Evolutionary conservation across 257 asterid genomes (phyloP).

Genomic region (Prunella vulgaris): DNA sequence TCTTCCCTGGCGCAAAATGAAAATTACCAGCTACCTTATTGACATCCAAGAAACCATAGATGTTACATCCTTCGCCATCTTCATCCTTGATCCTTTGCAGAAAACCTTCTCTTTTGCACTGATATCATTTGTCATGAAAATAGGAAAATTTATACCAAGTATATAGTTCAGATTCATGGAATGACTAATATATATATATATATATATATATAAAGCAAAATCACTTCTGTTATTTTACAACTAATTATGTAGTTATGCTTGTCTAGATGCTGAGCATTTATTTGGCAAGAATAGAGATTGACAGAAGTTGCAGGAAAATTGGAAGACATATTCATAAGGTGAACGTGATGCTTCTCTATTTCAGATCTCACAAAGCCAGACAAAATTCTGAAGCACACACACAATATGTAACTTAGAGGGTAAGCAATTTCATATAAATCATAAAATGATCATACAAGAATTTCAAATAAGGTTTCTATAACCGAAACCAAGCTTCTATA

Average conservation of each 20-base stretch:
- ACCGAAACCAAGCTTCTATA: too few species aligned
- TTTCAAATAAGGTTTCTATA: neutral
- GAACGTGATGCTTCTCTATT: neutral
- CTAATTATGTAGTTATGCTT: neutral
- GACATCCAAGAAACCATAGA: constrained; percentile 90
- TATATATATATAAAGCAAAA: neutral
- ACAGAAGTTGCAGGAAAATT: constrained; percentile 3
- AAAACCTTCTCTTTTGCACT: constrained; percentile 99
- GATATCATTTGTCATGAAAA: constrained; percentile 10
- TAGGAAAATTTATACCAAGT: constrained; percentile 12
- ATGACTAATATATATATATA: neutral
- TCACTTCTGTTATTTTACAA: neutral
- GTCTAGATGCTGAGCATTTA: constrained; percentile 4
- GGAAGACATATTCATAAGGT: neutral
- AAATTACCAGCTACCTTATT: constrained; percentile 96
- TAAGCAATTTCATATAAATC: neutral
- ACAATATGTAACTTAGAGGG: neutral
- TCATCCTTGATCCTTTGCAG: constrained; percentile 88
- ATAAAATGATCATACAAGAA: neutral
- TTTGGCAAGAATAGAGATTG: neutral
- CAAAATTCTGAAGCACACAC: neutral
- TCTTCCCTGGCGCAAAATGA: constrained; percentile 99
- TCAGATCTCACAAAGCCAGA: neutral
- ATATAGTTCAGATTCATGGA: constrained; percentile 3
- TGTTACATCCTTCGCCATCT: constrained; percentile 95